phyloP scores from a whole-genome alignment of 2,329 filamentous ascomycete genomes.

The Diaporthe citri region DNA sequence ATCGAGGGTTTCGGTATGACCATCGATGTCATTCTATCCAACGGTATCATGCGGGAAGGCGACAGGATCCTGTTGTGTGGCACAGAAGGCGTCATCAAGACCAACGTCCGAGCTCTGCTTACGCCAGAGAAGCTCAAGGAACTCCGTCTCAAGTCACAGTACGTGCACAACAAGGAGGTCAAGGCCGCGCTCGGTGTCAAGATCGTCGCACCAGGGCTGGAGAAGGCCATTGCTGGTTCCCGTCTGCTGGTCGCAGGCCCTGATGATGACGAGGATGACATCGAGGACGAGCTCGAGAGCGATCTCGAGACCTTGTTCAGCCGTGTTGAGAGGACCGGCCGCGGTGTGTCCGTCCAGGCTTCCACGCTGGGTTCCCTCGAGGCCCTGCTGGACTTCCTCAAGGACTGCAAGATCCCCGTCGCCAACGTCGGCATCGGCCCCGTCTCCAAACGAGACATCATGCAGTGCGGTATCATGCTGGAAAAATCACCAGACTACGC shows the following conservation, averaged over 20 bases:
- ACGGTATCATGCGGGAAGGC: slow-evolving; percentile 93
- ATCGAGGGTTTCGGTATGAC: slow-evolving; percentile 99
- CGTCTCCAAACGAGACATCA: slow-evolving; percentile 97
- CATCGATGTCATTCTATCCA: slow-evolving; percentile 96
- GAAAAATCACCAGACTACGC: slow-evolving; percentile 95
- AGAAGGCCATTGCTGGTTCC: slow-evolving; percentile 96
- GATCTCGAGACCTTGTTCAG: slow-evolving; percentile 93
- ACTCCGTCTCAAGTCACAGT: slow-evolving; percentile 92
- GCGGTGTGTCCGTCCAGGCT: slow-evolving; percentile 96
- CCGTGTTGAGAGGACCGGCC: slow-evolving; percentile 90
- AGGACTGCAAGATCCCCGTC: slow-evolving; percentile 95
- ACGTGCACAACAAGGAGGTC: slow-evolving; percentile 99
- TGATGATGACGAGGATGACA: slow-evolving; percentile 95
- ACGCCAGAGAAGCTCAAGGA: slow-evolving; percentile 95
- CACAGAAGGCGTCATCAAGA: slow-evolving; percentile 95
- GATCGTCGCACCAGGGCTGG: slow-evolving; percentile 95
- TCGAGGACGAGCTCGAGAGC: slow-evolving; percentile 95
- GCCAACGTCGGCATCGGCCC: slow-evolving; percentile 97
- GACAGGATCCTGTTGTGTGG: slow-evolving; percentile 96
- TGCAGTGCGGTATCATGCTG: slow-evolving; percentile 95
- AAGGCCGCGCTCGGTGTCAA: slow-evolving; percentile 99
- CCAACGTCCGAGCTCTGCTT: slow-evolving; percentile 93
- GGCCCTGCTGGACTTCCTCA: slow-evolving; percentile 95
- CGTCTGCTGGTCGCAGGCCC: slow-evolving; percentile 93
- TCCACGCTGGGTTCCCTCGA: slow-evolving; percentile 97